These are phyloP conservation scores for Globisporangium lucens DNA, from an alignment of 352 stramenopile species.

Conservation along the genomic window DNA sequence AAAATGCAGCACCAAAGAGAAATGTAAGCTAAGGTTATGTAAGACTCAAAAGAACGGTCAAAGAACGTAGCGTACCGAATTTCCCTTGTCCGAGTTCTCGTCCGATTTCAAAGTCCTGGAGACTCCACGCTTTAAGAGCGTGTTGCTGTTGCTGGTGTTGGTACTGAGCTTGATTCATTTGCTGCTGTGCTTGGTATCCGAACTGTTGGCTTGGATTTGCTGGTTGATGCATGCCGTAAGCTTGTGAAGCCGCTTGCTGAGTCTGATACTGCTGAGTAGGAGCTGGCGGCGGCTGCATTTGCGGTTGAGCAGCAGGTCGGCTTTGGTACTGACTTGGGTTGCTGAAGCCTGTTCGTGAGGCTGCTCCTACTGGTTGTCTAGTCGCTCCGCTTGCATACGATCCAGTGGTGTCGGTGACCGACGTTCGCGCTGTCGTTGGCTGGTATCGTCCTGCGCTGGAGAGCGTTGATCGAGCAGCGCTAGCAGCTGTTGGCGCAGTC, in stretches of 20 bases:
- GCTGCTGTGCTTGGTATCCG: conserved; percentile 8
- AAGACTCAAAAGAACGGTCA: too few species aligned
- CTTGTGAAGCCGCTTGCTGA: conserved; percentile 36
- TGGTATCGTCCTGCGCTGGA: not conserved
- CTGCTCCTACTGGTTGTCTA: not conserved
- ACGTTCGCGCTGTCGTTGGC: not conserved
- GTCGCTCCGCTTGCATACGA: not conserved
- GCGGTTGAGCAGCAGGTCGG: conserved; percentile 4
- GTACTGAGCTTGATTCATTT: conserved; percentile 10
- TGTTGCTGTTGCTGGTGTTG: conserved; percentile 22
- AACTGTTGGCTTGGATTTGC: not conserved
- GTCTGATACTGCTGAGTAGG: conserved; percentile 23
- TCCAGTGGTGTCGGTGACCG: not conserved
- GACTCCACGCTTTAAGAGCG: conserved; percentile 61
- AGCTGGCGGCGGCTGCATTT: conserved; percentile 18
- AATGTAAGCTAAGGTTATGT: not conserved
- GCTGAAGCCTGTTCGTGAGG: not conserved
- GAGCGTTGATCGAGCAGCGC: not conserved
- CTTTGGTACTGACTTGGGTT: conserved; percentile 7
- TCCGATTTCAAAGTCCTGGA: conserved; percentile 87
- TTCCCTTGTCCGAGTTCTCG: conserved; percentile 81
- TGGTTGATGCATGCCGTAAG: conserved; percentile 21
- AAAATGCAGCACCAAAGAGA: not conserved
- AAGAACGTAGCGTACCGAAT: conserved; percentile 46
- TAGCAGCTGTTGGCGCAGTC: conserved; percentile 1